Base-by-base conservation (phyloP, 2,329 filamentous ascomycete species). In the Lecanoromycetidae sp. region DNA sequence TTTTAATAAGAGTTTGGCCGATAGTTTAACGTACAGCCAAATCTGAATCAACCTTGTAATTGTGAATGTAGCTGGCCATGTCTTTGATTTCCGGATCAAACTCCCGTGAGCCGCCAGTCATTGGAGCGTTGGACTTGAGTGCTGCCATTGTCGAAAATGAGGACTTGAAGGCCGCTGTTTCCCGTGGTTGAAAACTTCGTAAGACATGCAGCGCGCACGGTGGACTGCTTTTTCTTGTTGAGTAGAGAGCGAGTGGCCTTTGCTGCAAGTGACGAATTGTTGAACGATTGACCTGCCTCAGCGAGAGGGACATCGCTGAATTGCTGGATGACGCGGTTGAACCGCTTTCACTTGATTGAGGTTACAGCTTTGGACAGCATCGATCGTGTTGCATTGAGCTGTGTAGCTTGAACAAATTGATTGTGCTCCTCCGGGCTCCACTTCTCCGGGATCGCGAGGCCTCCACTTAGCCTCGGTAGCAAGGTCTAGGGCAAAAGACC, bases 41-140 rank as follows among this genome's bases (percentile, higher is more conserved):
- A 57, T 94, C 86, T 25, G 90, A 96, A 58, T 90, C 75, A 61
- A 96, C 83, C 49, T 85, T 76, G 67, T 88, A 90, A 65, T 88
- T 85, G 75, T 93, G 86, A 63, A 96, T 84, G 70, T 95, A 98
- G 68, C 76, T 79, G 54, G 90, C 90, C 74, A 98, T 94, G 65
- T 96, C 88, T 66, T 80, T 81, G 67, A 96, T 91, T 71, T 95
- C 90, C 54, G 84, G 79, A 64, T 96, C 90, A 67, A 90, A 95
- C 57, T 80, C 74, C 63, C 75, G 61, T 39, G 63, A 56, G 33
- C 55, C 54, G 19, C 60, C 56, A 15, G 60, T 58, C 38, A 62
- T 49, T n/a, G 65, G 62, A 25, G 62, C 60, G 46, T 61, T 60
- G 42, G 61, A 63, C 46, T 59, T 59, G 34, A 61, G 48, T 42